Base-by-base conservation (phyloP, 495 filamentous ascomycete genomes). In the Astrothelium macrocarpum region DNA sequence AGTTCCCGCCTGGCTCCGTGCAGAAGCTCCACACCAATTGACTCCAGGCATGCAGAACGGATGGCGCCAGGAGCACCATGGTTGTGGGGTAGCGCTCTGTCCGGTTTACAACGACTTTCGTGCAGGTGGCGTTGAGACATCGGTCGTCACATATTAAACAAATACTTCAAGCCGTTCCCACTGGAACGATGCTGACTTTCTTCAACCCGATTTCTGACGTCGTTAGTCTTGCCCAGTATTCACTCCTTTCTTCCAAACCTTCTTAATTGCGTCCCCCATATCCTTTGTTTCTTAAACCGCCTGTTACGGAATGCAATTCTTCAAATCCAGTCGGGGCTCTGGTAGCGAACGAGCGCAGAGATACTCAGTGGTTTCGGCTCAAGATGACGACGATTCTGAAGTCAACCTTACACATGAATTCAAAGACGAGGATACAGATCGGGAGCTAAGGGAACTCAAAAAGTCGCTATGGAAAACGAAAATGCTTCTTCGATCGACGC, bases 131-230 rank as follows among this genome's bases (percentile, higher is more conserved):
- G 49, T 56, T 29, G 49, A 56, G 49, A 56, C 49, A 56, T 56
- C 25, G 49, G 25, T 25, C 49, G 49, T 56, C 49, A 56, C 49
- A 56, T 56, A 56, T 56, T 56, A 56, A 56, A 56, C 25, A 29
- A 56, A 12, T 56, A 26, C 25, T 26, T 29, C 23, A 10, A 2
- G 16, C 9, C 25, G 9, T 49, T 16, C 16, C 49, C 23, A 56
- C 25, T 20, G 25, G 11, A 5, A 3, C 5, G 49, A 56, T 16
- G 25, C 25, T 56, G 20, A 29, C 49, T 10, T 56, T 56, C n/a
- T n/a, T n/a, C n/a, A n/a, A n/a, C n/a, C n/a, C n/a, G n/a, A n/a
- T n/a, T n/a, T n/a, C n/a, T n/a, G n/a, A n/a, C n/a, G n/a, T n/a
- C n/a, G n/a, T n/a, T n/a, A n/a, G n/a, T n/a, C n/a, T n/a, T n/a